These are phyloP conservation scores for Saccharomyces pastorianus DNA, from an alignment of 1,139 yeast genomes.

Conservation along the genomic window DNA sequence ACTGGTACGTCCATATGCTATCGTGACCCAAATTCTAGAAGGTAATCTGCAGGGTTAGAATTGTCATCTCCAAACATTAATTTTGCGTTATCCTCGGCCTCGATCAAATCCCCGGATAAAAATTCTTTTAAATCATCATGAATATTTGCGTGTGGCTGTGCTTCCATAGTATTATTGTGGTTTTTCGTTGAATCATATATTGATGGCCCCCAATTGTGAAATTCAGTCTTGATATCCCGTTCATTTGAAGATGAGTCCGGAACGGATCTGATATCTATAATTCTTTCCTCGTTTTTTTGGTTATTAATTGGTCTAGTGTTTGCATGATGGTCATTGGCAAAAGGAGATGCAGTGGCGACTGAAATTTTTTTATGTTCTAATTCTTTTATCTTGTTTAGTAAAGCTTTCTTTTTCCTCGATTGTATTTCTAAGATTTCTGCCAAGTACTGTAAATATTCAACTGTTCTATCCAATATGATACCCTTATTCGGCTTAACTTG, in stretches of 20 bases:
- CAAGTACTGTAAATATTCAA: constrained; percentile 57
- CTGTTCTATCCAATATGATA: constrained; percentile 57
- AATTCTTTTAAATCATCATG: constrained; percentile 28
- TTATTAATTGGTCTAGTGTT: background rate
- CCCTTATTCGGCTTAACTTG: constrained; percentile 69
- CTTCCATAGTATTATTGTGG: background rate
- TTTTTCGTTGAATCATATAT: background rate
- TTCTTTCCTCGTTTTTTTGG: constrained; percentile 5
- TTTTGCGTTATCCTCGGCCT: constrained; percentile 30
- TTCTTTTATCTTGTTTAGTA: constrained; percentile 34
- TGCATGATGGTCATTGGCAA: background rate
- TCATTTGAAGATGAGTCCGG: background rate
- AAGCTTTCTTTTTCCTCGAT: constrained; percentile 32
- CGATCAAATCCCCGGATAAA: constrained; percentile 27
- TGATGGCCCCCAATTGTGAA: background rate
- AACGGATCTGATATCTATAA: constrained; percentile 10
- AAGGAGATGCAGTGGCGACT: background rate
- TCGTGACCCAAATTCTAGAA: constrained; percentile 24
- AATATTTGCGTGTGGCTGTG: constrained; percentile 2
- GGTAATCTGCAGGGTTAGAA: constrained; percentile 24
- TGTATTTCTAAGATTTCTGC: constrained; percentile 38
- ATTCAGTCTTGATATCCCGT: background rate
- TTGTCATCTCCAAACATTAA: constrained; percentile 21
- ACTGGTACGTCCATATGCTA: background rate
- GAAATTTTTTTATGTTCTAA: constrained; percentile 20